Base-by-base conservation (phyloP, 352 stramenopile species). In the Phytopythium chamaehyphon region DNA sequence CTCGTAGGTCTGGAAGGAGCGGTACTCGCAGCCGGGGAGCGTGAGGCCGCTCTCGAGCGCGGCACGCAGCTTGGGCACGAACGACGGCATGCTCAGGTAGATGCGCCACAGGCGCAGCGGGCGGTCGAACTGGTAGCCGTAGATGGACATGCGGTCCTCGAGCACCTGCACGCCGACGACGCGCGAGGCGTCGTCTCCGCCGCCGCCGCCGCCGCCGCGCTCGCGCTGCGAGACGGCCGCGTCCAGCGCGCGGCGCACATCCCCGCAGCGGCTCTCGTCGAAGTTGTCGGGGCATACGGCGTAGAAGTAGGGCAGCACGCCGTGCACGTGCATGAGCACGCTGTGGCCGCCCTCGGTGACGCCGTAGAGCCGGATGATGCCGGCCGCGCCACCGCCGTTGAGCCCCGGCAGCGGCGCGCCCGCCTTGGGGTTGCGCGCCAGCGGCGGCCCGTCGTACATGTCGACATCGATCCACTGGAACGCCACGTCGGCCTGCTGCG, bases 381-480 rank as follows among this genome's bases (percentile, higher is more conserved):
- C 62, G 2, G 75, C 97, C 50, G 98, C 81, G 23, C 73, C 97
- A n/a, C 96, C 81, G 42, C 92, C 88, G n/a, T 98, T 82, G 53
- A 77, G 60, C 0, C 68, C 70, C 0, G 82, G 80, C 11, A 93
- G 76, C 0, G 52, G 57, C 31, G 86, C 62, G 21, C 71, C 73
- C 18, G 69, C 72, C 52, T 93, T 94, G 7, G 96, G 93, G 69
- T 98, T 98, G 19, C 58, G 48, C 1, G 64, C 28, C 10, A 99
- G 76, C 12, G 95, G 90, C 28, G 78, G 51, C 2, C 95, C 96
- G 18, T 94, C 79, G 45, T 98, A 97, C 87, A 99, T 98, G 71
- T 99, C 97, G 51, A 99, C 97, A 62, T 99, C 96, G 45, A 99
- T 89, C 96, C 97, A 99, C 73, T 99, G 96, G 54, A 99, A 91